Percentiles rank a stretch among this genome's conserved stretches.
These are phyloP conservation scores for Aspergillus asperescens DNA, from an alignment of 495 filamentous ascomycete genomes.

Conservation along the genomic window DNA sequence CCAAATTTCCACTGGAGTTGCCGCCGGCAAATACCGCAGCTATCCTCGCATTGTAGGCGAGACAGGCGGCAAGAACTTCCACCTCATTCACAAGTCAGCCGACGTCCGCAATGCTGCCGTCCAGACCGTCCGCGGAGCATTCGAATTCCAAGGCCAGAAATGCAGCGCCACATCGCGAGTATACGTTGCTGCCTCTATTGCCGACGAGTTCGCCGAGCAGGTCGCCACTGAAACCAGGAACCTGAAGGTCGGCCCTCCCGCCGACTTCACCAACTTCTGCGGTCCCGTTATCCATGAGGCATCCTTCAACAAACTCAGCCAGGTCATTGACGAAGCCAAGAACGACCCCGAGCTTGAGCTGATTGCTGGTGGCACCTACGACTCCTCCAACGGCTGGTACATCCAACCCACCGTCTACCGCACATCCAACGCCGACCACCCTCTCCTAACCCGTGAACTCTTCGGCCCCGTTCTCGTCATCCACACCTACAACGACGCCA, in stretches of 20 bases:
- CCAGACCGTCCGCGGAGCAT: constrained; percentile 75
- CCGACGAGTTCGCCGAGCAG: constrained; percentile 57
- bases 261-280: constrained; percentile 59
- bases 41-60: constrained; percentile 84
- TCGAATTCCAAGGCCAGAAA: constrained; percentile 85
- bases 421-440: constrained; percentile 59
- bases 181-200: constrained; percentile 67
- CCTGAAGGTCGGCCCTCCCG: constrained; percentile 64
- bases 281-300: constrained; percentile 53
- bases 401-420: constrained; percentile 63
- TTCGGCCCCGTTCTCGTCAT: constrained; percentile 60
- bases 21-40: constrained; percentile 63
- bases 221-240: constrained; percentile 60
- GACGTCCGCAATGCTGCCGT: constrained; percentile 69
- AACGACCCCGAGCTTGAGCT: constrained; percentile 56
- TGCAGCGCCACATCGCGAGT: constrained; percentile 76
- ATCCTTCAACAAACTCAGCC: constrained; percentile 48
- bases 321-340: constrained; percentile 59
- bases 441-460: constrained; percentile 56
- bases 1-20: constrained; percentile 65
- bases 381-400: constrained; percentile 58
- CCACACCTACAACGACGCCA: constrained; percentile 54
- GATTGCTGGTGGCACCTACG: constrained; percentile 54
- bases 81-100: constrained; percentile 68
- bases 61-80: constrained; percentile 88